Percentiles rank a stretch among this genome's conserved stretches.
These are phyloP conservation scores for Pythium vanterpoolii DNA, from an alignment of 352 stramenopile genomes.

Conservation along the genomic window DNA sequence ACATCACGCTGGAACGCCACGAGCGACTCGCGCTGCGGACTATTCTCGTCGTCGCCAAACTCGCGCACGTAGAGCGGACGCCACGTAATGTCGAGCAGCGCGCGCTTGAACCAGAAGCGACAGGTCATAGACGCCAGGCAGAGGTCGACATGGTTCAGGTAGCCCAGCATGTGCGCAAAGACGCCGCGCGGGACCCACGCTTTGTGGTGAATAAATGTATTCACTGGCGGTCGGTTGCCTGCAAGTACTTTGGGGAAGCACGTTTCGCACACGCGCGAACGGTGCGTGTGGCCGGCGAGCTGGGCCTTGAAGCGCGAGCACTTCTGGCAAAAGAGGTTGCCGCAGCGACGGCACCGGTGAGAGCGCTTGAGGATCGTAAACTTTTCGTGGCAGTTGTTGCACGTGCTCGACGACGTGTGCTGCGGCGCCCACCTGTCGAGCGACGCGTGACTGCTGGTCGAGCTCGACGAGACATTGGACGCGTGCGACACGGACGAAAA, in stretches of 20 bases:
- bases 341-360: constrained; percentile 77
- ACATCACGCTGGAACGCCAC: constrained; percentile 85
- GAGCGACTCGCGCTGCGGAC: constrained; percentile 72
- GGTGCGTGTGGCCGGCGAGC: constrained; percentile 77
- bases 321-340: constrained; percentile 80
- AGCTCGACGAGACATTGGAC: constrained; percentile 9
- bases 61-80: constrained; percentile 79
- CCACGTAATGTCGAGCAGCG: constrained; percentile 83
- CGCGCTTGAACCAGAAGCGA: constrained; percentile 83
- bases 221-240: constrained; percentile 64
- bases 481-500: constrained; percentile 30
- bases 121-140: constrained; percentile 84
- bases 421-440: constrained; percentile 68
- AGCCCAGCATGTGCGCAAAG: constrained; percentile 86
- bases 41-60: constrained; percentile 82
- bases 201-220: constrained; percentile 86
- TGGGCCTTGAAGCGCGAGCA: constrained; percentile 79
- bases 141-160: constrained; percentile 84
- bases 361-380: constrained; percentile 80
- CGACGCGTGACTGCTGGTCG: constrained; percentile 21
- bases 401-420: constrained; percentile 63
- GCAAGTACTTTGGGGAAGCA: constrained; percentile 85
- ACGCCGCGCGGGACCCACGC: constrained; percentile 82
- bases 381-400: constrained; percentile 75
- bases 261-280: constrained; percentile 79